Evolutionary conservation across 73 alveolate species (phyloP).

Genomic region (Tetrahymena borealis): DNA sequence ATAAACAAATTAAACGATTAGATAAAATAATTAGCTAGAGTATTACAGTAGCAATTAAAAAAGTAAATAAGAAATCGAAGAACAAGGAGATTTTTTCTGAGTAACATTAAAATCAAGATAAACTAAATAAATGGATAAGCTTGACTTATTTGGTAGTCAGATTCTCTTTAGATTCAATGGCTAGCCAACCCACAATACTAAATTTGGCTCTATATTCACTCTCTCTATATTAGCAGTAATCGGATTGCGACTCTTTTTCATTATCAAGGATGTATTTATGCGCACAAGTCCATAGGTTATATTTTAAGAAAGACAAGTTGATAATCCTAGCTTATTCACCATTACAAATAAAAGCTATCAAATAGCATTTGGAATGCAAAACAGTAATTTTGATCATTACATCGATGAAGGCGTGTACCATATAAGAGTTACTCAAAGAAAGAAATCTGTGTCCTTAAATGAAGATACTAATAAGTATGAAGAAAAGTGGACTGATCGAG

Average conservation of each 20-base stretch:
- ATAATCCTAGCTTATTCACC: not conserved
- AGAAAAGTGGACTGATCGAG: not conserved
- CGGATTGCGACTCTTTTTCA: not conserved
- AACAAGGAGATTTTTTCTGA: not conserved
- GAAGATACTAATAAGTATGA: not conserved
- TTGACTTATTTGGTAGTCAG: not conserved
- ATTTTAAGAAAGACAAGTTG: not conserved
- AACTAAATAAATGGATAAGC: not conserved
- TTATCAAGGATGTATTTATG: not conserved
- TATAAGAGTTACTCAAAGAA: not conserved
- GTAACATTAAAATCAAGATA: too few species aligned
- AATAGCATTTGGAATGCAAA: not conserved
- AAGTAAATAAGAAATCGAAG: not conserved
- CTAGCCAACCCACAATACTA: not conserved
- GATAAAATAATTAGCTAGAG: too few species aligned
- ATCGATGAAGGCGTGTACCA: not conserved
- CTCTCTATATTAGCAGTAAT: not conserved
- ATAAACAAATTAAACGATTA: too few species aligned
- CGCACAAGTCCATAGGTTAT: not conserved
- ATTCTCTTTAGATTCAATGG: not conserved
- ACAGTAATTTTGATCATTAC: not conserved
- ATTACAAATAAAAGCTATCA: not conserved
- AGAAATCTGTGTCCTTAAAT: not conserved
- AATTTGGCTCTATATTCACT: not conserved
- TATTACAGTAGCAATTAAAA: too few species aligned